These are phyloP conservation scores for Plasmodium gallinaceum DNA, from an alignment of 169 alveolate genomes.

Conservation along the genomic window DNA sequence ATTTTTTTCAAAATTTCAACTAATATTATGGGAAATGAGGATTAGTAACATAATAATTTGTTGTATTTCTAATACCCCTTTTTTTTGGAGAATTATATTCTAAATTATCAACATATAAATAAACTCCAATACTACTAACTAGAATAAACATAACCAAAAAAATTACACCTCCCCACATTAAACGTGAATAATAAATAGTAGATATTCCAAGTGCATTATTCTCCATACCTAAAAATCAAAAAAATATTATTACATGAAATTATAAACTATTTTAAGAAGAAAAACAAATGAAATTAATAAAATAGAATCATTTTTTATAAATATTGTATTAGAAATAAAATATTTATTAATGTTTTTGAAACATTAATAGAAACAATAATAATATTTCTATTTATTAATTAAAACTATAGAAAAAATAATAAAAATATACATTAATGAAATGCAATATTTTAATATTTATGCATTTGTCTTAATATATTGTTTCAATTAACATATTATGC, in stretches of 20 bases:
- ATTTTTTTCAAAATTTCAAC: no score
- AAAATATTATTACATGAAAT: neutral
- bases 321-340: no score
- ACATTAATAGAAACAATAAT: no score
- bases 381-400: no score
- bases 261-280: no score
- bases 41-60: conserved; percentile 39
- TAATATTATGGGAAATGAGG: conserved; percentile 3
- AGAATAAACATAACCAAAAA: conserved; percentile 57
- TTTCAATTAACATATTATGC: neutral
- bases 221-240: conserved; percentile 5
- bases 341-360: no score
- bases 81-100: conserved; percentile 18
- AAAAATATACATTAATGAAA: neutral
- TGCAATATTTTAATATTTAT: no score
- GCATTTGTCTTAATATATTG: no score
- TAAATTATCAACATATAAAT: conserved; percentile 43
- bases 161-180: conserved; percentile 72
- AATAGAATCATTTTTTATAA: no score
- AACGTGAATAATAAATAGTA: conserved; percentile 57
- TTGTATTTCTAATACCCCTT: conserved; percentile 7
- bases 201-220: conserved; percentile 66
- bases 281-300: no score
- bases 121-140: conserved; percentile 54
- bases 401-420: neutral